Base-by-base conservation (phyloP, 306 rosid genomes). In the Quercus dentata region DNA sequence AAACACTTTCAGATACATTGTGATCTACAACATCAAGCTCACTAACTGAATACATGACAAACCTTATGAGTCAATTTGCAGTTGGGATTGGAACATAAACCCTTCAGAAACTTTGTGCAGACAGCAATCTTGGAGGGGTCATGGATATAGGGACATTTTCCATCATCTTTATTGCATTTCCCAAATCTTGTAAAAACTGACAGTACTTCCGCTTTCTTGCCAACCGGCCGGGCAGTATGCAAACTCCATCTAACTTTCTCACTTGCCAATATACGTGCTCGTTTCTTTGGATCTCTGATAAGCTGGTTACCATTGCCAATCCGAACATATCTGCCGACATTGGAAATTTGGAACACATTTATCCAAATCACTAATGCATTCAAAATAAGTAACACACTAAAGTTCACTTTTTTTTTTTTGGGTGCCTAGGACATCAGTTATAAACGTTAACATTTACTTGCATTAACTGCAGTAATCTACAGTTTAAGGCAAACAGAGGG, bases 51-150 rank as follows among this genome's bases (percentile, higher is more conserved):
- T 73, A 23, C 77, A 52, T 79, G 56, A 83, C 79, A 80, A 77
- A 95, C 99, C 99, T 95, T 85, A 71, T 95, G 99, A 79, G 99
- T 93, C 92, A 95, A 88, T 82, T 90, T 93, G 96, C 98, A 95
- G 89, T 74, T 89, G 83, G 91, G 82, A 73, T 90, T 87, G 78
- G 92, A 91, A 83, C 99, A 95, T 84, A 89, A 89, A 74, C 94
- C 99, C 35, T 93, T 90, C 83, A 95, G 86, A 90, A 91, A 95
- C 91, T 93, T 95, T 65, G 98, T 95, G 83, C 98, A 93, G 83
- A 95, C 99, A 58, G 97, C 99, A 78, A 95, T 81, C 89, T 95
- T 95, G 82, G 98, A 95, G 77, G 97, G 85, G 74, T 95, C 99
- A 19, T 95, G 99, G 73, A 95, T 88, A 77, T 90, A 93, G 74